phyloP scores from a whole-genome alignment of 768 basidiomycete species.

The Amanita inopinata region DNA sequence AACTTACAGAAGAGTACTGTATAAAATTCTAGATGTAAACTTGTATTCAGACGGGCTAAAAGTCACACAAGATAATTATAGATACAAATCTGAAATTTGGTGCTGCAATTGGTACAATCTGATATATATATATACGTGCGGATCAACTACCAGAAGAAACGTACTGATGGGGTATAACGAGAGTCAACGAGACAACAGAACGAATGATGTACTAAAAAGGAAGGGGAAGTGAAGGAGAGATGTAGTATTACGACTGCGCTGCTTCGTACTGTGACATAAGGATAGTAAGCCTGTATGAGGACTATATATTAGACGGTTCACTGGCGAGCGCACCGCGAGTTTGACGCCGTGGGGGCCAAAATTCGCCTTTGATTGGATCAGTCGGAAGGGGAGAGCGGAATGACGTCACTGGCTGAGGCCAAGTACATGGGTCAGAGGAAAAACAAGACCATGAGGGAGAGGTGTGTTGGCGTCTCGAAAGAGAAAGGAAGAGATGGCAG shows the following conservation, averaged over 20 bases:
- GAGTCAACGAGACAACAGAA: conserved; percentile 5
- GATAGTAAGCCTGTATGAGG: not conserved
- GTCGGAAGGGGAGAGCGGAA: too few relatives aligned
- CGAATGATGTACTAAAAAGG: conserved; percentile 1
- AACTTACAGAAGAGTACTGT: too few relatives aligned
- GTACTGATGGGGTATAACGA: conserved; percentile 5
- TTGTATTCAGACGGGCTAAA: not conserved
- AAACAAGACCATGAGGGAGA: not conserved
- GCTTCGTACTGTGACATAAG: conserved; percentile 7
- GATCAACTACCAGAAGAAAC: conserved; percentile 5
- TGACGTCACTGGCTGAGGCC: conserved; percentile 4
- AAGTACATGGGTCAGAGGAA: not conserved
- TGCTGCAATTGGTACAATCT: conserved; percentile 10
- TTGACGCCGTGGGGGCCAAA: too few relatives aligned
- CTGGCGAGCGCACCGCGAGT: not conserved
- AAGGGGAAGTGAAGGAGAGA: conserved; percentile 3
- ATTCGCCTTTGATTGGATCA: too few relatives aligned
- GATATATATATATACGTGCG: conserved; percentile 7
- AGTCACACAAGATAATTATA: not conserved
- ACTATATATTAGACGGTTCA: not conserved
- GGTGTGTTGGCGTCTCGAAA: not conserved
- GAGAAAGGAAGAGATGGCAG: not conserved
- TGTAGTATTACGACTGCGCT: conserved; percentile 5
- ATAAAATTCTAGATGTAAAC: conserved; percentile 4
- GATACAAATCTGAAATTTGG: conserved; percentile 6